Percentiles rank a stretch among this genome's conserved stretches.
Evolutionary conservation across 176 grass and related monocot genomes (phyloP).

Genomic region (Eremochloa ophiuroides): DNA sequence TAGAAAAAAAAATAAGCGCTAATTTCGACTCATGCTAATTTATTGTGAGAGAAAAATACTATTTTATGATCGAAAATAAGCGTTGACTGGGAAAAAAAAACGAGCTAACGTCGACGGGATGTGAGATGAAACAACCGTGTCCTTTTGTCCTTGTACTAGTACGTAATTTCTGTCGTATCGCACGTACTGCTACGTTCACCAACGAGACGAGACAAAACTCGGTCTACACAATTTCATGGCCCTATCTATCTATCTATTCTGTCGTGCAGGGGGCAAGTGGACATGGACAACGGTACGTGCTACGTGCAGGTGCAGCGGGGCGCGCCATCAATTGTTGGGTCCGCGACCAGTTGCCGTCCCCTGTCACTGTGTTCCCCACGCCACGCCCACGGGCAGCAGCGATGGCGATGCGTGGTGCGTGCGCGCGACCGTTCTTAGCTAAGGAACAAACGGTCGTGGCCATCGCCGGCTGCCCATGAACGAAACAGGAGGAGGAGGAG

Average conservation of each 20-base stretch:
- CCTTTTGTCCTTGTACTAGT: neutral
- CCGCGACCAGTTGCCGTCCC: conserved; percentile 4
- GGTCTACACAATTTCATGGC: neutral
- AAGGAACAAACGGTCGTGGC: neutral
- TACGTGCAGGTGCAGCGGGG: no score
- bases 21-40: no score
- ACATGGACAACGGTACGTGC: neutral
- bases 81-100: no score
- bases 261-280: neutral
- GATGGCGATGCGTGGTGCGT: no score
- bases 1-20: no score
- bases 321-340: neutral
- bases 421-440: no score
- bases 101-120: neutral
- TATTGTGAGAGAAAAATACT: no score
- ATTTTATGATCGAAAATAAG: no score
- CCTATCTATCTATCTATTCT: no score
- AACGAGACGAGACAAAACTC: neutral
- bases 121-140: neutral
- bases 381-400: neutral
- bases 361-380: no score
- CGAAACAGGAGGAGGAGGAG: no score
- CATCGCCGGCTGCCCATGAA: no score
- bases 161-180: neutral
- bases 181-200: neutral